Base-by-base conservation (phyloP, 179 eudicot genomes). In the Vitellaria paradoxa region DNA sequence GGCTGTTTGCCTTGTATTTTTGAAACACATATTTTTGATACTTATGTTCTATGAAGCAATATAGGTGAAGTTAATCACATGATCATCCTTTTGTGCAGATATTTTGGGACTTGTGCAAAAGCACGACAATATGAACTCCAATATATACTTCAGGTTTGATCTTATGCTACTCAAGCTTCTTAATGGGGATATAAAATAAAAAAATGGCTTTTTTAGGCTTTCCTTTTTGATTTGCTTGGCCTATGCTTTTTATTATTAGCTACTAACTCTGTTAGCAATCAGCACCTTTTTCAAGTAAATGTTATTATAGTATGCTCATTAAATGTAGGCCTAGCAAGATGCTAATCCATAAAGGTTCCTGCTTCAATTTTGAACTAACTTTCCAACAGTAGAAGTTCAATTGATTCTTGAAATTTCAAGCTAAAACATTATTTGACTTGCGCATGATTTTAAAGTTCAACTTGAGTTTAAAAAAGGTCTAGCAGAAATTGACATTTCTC, bases 91-190 rank as follows among this genome's bases (percentile, higher is more conserved):
- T 60, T 74, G 9, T 90, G 82, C 87, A 96, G 99, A 79, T 96
- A 92, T 82, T 96, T 78, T 80, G 94, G 95, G 46, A 86, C 97
- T 55, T 84, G 88, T 84, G 72, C 85, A 17, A 94, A 89, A 83
- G 65, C 85, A 68, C 86, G 99, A 30, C 88, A 94, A 53, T 96
- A 92, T 81, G 99, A 96, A 83, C 98, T 96, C 72, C 97, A 96
- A 75, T 88, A 87, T 69, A 84, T 94, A 70, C 86, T 96, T 82
- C 94, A 94, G 99, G 99, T 96, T 75, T 66, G 86, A 70, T 78
- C 72, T 72, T n/a, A 20, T 65, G 42, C 64, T 64, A 5, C n/a
- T 52, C 21, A 21, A 49, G 49, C 71, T 50, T 76, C 21, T 12
- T 65, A 65, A 2, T 20, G n/a, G 62, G 63, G 52, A 55, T 65